Percentiles rank a stretch among this genome's conserved stretches.
These are phyloP conservation scores for Senna tora DNA, from an alignment of 306 rosid species.

Conservation along the genomic window DNA sequence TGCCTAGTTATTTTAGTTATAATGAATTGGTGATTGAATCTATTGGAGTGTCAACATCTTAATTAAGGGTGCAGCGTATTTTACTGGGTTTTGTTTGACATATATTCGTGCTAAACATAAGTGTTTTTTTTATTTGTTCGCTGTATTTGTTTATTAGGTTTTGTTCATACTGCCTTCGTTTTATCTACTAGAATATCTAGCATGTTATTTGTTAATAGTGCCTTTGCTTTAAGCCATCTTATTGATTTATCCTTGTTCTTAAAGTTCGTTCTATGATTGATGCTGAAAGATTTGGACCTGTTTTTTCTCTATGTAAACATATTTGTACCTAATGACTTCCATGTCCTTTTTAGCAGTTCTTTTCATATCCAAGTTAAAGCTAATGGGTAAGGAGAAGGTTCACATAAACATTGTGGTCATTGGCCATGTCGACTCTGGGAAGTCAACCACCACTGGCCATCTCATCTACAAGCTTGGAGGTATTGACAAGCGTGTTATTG, in stretches of 20 bases:
- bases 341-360: not conserved
- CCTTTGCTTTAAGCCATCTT: too few relatives aligned
- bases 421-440: conserved; percentile 95
- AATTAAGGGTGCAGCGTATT: not conserved
- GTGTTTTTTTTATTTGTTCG: not conserved
- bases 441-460: conserved; percentile 90
- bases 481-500: conserved; percentile 94
- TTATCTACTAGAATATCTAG: not conserved
- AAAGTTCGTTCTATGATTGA: not conserved
- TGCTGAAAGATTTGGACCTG: not conserved
- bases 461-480: conserved; percentile 96
- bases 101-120: not conserved
- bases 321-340: not conserved
- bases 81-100: not conserved
- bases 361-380: conserved; percentile 1
- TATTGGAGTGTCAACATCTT: not conserved
- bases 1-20: not conserved
- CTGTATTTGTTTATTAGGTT: not conserved
- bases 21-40: not conserved
- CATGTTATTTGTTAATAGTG: too few relatives aligned
- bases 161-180: not conserved
- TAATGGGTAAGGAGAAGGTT: conserved; percentile 84
- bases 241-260: not conserved
- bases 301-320: too few relatives aligned
- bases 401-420: conserved; percentile 95